Conservation (phyloP, 2,329 filamentous ascomycete genomes). For the Sordariomycetes sp. region DNA sequence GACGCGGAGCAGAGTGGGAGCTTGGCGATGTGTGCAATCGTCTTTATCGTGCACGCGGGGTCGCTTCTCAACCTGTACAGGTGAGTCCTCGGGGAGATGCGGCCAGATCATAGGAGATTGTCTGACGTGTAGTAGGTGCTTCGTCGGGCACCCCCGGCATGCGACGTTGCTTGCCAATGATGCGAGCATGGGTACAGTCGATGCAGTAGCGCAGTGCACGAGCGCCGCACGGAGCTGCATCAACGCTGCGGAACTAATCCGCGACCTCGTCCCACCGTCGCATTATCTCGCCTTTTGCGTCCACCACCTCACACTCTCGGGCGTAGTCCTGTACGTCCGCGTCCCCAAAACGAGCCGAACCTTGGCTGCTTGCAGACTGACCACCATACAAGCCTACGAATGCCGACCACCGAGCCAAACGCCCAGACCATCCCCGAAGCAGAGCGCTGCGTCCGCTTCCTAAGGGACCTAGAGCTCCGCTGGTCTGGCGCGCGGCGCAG, state of each 20-base stretch:
- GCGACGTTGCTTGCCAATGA: not conserved
- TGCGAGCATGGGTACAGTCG: not conserved
- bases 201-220: slow-evolving; percentile 12
- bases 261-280: slow-evolving; percentile 13
- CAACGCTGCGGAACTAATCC: slow-evolving; percentile 12
- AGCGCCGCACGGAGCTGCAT: slow-evolving; percentile 14
- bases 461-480: slow-evolving; percentile 11
- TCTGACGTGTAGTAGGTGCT: not conserved
- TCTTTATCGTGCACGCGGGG: slow-evolving; percentile 15
- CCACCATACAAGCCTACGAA: slow-evolving; percentile 8
- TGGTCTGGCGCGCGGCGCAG: slow-evolving; percentile 13
- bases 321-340: slow-evolving; percentile 11
- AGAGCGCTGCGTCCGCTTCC: slow-evolving; percentile 10
- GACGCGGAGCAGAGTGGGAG: slow-evolving; percentile 10
- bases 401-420: slow-evolving; percentile 6
- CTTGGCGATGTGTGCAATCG: slow-evolving; percentile 15
- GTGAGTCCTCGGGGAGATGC: slow-evolving; percentile 1
- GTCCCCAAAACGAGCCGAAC: too few species aligned
- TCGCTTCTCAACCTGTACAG: slow-evolving; percentile 13
- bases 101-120: not conserved
- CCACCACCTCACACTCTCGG: slow-evolving; percentile 13
- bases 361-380: not conserved
- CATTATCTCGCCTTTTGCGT: slow-evolving; percentile 14
- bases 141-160: not conserved
- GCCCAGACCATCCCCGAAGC: slow-evolving; percentile 7